Evolutionary conservation across 495 filamentous ascomycete species (phyloP).

Genomic region (Lophiotrema nucula): DNA sequence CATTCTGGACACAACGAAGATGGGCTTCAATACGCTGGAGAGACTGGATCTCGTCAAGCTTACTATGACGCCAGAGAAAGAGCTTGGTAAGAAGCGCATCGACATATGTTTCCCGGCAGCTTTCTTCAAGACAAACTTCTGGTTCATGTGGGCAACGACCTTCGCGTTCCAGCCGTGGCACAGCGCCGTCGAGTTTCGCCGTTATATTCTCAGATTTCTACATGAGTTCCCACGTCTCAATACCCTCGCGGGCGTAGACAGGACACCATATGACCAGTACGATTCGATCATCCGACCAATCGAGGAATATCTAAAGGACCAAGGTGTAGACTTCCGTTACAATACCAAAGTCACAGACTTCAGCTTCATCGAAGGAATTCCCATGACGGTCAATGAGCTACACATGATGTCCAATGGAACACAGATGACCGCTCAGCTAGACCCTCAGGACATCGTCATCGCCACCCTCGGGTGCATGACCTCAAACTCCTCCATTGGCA

Average conservation of each 20-base stretch:
- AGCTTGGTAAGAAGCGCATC: slow-evolving; percentile 41
- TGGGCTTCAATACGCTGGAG: slow-evolving; percentile 36
- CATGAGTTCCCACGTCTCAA: slow-evolving; percentile 37
- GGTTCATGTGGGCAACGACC: slow-evolving; percentile 44
- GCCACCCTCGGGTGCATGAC: slow-evolving; percentile 21
- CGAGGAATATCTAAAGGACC: slow-evolving; percentile 40
- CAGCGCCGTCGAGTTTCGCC: slow-evolving; percentile 40
- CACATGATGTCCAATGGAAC: slow-evolving; percentile 30
- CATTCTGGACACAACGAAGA: slow-evolving; percentile 17
- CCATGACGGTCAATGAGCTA: slow-evolving; percentile 29
- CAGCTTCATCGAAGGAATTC: slow-evolving; percentile 29
- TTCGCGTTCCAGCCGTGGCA: slow-evolving; percentile 48
- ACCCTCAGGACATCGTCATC: slow-evolving; percentile 20
- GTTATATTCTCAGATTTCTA: slow-evolving; percentile 36
- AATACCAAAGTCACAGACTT: slow-evolving; percentile 36
- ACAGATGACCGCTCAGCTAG: slow-evolving; percentile 21
- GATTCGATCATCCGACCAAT: slow-evolving; percentile 47
- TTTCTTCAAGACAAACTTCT: slow-evolving; percentile 47
- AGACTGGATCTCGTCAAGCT: slow-evolving; percentile 41
- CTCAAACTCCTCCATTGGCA: slow-evolving; percentile 7
- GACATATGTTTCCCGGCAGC: slow-evolving; percentile 40
- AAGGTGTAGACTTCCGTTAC: slow-evolving; percentile 48
- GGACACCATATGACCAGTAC: slow-evolving; percentile 44
- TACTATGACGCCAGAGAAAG: slow-evolving; percentile 38
- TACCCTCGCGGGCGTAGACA: slow-evolving; percentile 34